phyloP scores from a whole-genome alignment of 805 yeast species.

The Kodamaea kaohsiungensis region DNA sequence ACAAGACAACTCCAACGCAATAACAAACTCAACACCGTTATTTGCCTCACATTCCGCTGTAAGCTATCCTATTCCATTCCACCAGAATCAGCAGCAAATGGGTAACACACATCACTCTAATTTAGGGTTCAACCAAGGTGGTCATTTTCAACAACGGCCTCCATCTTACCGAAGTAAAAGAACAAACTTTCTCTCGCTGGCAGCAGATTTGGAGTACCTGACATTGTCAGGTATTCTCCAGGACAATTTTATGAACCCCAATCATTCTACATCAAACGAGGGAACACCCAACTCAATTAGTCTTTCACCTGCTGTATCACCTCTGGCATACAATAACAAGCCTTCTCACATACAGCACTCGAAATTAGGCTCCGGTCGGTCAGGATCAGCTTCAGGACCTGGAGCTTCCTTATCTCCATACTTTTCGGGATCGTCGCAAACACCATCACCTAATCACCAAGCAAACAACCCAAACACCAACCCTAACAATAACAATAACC shows the following conservation, averaged over 20 bases:
- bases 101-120: neutral
- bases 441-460: conserved; percentile 15
- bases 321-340: conserved; percentile 21
- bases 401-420: conserved; percentile 1
- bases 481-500: neutral
- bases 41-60: conserved; percentile 7
- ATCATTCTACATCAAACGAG: conserved; percentile 33
- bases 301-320: conserved; percentile 40
- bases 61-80: neutral
- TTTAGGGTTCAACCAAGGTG: neutral
- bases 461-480: neutral
- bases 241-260: conserved; percentile 36
- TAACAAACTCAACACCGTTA: neutral
- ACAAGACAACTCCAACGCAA: neutral
- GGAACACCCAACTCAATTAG: conserved; percentile 39
- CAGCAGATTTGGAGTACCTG: conserved; percentile 74
- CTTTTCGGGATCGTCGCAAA: conserved; percentile 14
- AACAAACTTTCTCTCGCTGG: conserved; percentile 60
- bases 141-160: conserved; percentile 1
- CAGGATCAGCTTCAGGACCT: neutral
- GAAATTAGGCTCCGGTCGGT: neutral
- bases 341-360: conserved; percentile 16
- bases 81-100: neutral
- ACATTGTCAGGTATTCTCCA: conserved; percentile 65
- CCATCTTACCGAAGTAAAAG: conserved; percentile 17